Base-by-base conservation (phyloP, 345 rosid genomes). In the Brassica incana region DNA sequence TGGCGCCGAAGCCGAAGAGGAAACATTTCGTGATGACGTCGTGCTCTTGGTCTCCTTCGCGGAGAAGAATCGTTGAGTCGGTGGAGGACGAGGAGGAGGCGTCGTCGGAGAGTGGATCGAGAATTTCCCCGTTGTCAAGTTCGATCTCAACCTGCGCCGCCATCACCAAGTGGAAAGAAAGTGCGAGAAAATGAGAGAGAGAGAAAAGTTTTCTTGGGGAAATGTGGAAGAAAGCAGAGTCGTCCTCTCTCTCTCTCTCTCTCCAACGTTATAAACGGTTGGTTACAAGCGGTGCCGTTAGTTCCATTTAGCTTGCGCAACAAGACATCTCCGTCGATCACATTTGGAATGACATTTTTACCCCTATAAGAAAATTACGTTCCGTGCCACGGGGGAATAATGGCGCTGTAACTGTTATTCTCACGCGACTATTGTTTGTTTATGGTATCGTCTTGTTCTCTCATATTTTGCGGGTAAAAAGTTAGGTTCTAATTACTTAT, bases 221-320 rank as follows among this genome's bases (percentile, higher is more conserved):
- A 66, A 78, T 30, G 52, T n/a, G 20, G 35, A 65, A 78, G 72
- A 54, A 54, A 15, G 66, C 48, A 52, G 75, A 50, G 60, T 52
- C 18, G 58, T 33, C 5, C 58, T 50, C 58, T 50, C 12, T 67
- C 62, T 16, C 48, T 40, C 32, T 56, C 65, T 33, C 32, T 68
- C 71, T 43, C 14, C 15, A 48, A 52, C 16, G 73, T 20, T 73
- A 68, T 62, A 15, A 79, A 68, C 74, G 71, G 75, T 45, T 67
- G 18, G 58, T 73, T 6, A 12, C 15, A 52, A 65, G 73, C 82
- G 82, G 82, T 78, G 82, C 77, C 82, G 82, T 78, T 73, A 52
- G 58, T 52, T 52, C 56, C 38, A 14, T 52, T 72, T 52, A 72
- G 77, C 77, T 78, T 72, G 81, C 18, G 48, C 64, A 27, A 59